Base-by-base conservation (phyloP, 768 basidiomycete genomes). In the Boletus bicolor region DNA sequence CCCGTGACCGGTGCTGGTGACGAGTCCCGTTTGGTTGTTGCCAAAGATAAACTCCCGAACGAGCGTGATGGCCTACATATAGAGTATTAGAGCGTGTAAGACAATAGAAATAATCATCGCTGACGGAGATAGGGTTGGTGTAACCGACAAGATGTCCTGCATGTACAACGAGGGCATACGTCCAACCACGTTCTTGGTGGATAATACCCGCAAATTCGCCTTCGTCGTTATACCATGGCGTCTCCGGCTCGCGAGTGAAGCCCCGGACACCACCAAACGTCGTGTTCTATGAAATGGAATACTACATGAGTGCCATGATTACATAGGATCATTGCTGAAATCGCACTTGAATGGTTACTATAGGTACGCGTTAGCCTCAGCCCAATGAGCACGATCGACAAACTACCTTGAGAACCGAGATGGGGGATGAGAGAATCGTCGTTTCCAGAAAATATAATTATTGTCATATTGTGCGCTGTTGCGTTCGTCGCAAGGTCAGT, bases 241-340 rank as follows among this genome's bases (percentile, higher is more conserved):
- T 89, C 3, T 83, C 78, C 0, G 89, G 89, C 54, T 79, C 76
- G 45, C 81, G 76, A 4, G 84, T 83, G 67, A 91, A 91, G 4
- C 89, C 89, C 69, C 82, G 85, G 42, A 84, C 83, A 7, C 86
- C 88, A 26, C 86, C 87, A 59, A 89, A 91, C 0, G 89, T 89
- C 26, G 87, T 88, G 62, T 91, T 91, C 85, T 89, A 49, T 0
- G 43, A 34, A 53, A 49, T 42, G 17, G 0, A 17, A 46, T 24
- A 5, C 21, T 24, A 24, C 34, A 35, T 60, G 35, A 52, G 56
- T 47, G 17, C 35, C 5, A 34, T 24, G 17, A n/a, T 36, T 28
- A 30, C 15, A 19, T 4, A 11, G 34, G 36, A 34, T 14, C 12
- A 11, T 45, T 36, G 14, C 6, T 41, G 53, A 56, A 54, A 63